A percentile compares a stretch with the other conserved stretches of the same genome.
These are phyloP conservation scores for Ustilago cynodontis DNA, from an alignment of 1,284 basidiomycete genomes.

Conservation along the genomic window DNA sequence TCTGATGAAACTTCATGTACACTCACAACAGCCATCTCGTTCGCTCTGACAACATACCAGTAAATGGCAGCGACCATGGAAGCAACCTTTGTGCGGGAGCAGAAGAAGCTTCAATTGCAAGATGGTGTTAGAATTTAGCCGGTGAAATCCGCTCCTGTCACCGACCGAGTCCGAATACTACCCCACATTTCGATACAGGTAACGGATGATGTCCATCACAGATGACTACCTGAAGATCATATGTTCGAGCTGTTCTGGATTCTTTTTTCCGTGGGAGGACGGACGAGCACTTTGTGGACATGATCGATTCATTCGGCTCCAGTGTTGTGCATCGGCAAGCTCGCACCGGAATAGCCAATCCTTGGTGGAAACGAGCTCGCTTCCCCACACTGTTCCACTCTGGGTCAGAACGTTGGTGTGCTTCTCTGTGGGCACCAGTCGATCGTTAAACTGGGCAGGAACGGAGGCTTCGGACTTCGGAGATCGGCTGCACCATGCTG, in stretches of 20 bases:
- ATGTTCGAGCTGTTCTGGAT: not conserved
- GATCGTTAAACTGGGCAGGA: not conserved
- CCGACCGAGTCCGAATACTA: not conserved
- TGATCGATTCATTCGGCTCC: not conserved
- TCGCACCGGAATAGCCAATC: not conserved
- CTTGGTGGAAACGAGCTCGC: not conserved
- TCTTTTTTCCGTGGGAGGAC: not conserved
- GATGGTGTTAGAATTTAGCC: too few relatives aligned
- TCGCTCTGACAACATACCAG: too few relatives aligned
- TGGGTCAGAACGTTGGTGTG: not conserved
- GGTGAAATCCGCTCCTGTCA: constrained; percentile 2
- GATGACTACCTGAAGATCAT: not conserved
- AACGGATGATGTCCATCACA: not conserved
- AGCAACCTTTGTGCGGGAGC: too few relatives aligned
- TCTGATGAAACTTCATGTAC: too few relatives aligned
- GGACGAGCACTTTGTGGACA: not conserved
- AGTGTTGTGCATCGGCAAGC: constrained; percentile 10
- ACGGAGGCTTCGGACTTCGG: constrained; percentile 7
- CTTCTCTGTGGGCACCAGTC: not conserved
- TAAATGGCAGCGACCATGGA: too few relatives aligned
- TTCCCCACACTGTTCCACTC: constrained; percentile 5
- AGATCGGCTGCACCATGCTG: constrained; percentile 4
- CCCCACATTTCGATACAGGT: not conserved
- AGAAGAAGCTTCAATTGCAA: too few relatives aligned
- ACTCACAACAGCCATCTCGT: too few relatives aligned